These are phyloP conservation scores for Lachancea lanzarotensis DNA, from an alignment of 805 yeast genomes.

Conservation along the genomic window DNA sequence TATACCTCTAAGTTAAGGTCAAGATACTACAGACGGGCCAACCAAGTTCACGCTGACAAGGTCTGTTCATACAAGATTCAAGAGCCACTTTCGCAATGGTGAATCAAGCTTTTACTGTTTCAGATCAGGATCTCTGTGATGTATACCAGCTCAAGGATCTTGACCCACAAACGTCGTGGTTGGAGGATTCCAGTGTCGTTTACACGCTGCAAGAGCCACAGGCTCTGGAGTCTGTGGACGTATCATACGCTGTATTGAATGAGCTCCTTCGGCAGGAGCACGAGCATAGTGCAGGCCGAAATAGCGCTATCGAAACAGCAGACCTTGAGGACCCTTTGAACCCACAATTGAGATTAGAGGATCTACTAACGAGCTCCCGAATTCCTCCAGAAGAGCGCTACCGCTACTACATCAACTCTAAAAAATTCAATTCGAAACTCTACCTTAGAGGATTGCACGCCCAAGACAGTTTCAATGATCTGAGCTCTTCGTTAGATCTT, in stretches of 20 bases:
- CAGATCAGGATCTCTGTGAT: conserved; percentile 27
- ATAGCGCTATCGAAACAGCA: conserved; percentile 12
- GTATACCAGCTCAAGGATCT: conserved; percentile 42
- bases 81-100: not conserved
- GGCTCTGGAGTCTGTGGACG: conserved; percentile 20
- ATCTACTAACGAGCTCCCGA: conserved; percentile 36
- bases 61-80: no score
- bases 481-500: conserved; percentile 41
- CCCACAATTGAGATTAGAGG: conserved; percentile 4
- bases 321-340: conserved; percentile 9
- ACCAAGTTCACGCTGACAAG: no score
- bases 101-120: conserved; percentile 13
- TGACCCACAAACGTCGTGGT: conserved; percentile 37
- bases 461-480: conserved; percentile 46
- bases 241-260: conserved; percentile 31
- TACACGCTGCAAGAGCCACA: conserved; percentile 23
- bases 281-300: conserved; percentile 10
- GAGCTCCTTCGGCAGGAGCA: conserved; percentile 27
- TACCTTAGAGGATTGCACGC: conserved; percentile 52
- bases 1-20: no score
- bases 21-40: no score
- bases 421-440: conserved; percentile 50
- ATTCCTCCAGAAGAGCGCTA: conserved; percentile 36
- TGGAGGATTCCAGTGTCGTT: conserved; percentile 26
- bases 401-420: conserved; percentile 48